Conservation (phyloP, 2,329 filamentous ascomycete genomes). For the Laburnicola sp. region DNA sequence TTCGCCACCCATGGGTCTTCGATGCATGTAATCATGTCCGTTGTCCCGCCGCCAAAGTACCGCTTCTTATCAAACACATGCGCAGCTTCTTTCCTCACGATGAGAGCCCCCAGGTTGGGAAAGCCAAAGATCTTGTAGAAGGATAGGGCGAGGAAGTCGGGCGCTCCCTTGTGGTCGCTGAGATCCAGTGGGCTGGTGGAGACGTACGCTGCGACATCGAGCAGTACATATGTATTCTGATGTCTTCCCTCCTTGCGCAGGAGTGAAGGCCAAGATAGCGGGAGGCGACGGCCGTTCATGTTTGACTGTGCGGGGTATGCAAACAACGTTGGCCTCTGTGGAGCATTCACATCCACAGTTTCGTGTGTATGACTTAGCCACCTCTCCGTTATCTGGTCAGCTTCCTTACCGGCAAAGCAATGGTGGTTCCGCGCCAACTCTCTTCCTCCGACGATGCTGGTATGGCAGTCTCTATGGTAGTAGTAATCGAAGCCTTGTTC, state of each 20-base stretch:
- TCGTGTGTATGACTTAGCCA: conserved; percentile 58
- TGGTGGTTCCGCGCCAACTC: conserved; percentile 64
- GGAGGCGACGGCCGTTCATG: conserved; percentile 78
- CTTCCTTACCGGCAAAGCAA: conserved; percentile 66
- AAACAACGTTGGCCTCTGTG: conserved; percentile 54
- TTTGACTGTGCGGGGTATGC: conserved; percentile 91
- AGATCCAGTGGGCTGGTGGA: conserved; percentile 64
- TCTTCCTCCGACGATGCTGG: conserved; percentile 79
- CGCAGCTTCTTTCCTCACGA: conserved; percentile 73
- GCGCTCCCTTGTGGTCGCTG: conserved; percentile 59
- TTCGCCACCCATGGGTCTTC: conserved; percentile 60
- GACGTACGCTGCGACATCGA: conserved; percentile 69
- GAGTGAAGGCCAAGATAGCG: conserved; percentile 60
- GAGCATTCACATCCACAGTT: conserved; percentile 14
- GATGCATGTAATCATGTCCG: conserved; percentile 59
- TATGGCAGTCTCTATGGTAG: conserved; percentile 84
- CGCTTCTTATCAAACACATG: conserved; percentile 56
- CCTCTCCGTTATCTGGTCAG: conserved; percentile 62
- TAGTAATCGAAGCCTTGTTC: conserved; percentile 72
- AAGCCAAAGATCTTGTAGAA: conserved; percentile 98
- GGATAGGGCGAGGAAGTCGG: conserved; percentile 83
- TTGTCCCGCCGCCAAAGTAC: conserved; percentile 71
- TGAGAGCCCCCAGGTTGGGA: conserved; percentile 81
- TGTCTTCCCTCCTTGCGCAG: conserved; percentile 29
- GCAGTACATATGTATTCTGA: conserved; percentile 65